Evolutionary conservation across 768 basidiomycete species (phyloP).

Genomic region (Serendipita sp.): DNA sequence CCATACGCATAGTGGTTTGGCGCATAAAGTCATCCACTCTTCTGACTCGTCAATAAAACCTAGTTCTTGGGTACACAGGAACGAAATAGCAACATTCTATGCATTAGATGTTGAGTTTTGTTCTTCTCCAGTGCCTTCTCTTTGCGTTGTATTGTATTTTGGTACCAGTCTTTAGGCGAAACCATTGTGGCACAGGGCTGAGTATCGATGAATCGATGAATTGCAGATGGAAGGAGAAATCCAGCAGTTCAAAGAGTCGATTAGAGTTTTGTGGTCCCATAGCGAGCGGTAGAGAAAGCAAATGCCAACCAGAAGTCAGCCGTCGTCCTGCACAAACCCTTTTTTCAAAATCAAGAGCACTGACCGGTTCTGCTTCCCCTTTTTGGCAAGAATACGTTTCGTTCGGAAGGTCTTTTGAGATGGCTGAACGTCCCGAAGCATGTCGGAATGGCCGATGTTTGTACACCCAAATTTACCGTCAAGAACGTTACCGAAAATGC

Average conservation of each 20-base stretch:
- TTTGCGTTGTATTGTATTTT: slow-evolving; percentile 97
- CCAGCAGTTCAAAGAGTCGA: not conserved
- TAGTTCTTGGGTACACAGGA: not conserved
- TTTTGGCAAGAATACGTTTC: slow-evolving; percentile 96
- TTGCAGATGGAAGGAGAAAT: not conserved
- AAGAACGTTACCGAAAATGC: not conserved
- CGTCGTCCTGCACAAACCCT: not conserved
- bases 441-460: not conserved
- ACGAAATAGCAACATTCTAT: not conserved
- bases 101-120: slow-evolving; percentile 86
- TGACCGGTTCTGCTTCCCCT: slow-evolving; percentile 86
- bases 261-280: too few relatives aligned
- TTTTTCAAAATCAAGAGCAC: slow-evolving; percentile 14
- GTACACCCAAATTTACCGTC: too few relatives aligned
- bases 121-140: slow-evolving; percentile 97
- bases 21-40: too few relatives aligned
- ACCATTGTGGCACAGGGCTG: slow-evolving; percentile 98
- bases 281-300: not conserved
- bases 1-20: too few relatives aligned
- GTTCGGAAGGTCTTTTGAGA: slow-evolving; percentile 98
- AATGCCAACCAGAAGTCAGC: not conserved
- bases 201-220: not conserved
- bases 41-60: too few relatives aligned
- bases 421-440: slow-evolving; percentile 39
- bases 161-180: slow-evolving; percentile 89